A percentile compares a stretch with the other conserved stretches of the same genome.
Evolutionary conservation across 257 asterid species (phyloP).

Genomic region (Gynochthodes officinalis): DNA sequence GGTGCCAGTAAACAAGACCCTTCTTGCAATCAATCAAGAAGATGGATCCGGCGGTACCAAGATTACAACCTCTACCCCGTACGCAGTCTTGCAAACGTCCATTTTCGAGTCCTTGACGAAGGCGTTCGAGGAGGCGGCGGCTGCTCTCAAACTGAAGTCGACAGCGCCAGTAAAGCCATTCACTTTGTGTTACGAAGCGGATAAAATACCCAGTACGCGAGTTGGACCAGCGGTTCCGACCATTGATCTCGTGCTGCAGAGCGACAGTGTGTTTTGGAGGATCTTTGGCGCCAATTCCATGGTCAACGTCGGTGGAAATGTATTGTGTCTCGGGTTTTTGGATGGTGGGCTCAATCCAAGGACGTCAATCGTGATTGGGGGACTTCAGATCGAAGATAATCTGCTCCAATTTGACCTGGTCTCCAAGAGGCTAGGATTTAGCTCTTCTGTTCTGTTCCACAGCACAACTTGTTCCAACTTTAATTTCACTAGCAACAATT

Average conservation of each 20-base stretch:
- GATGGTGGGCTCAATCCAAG: constrained; percentile 28
- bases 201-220: neutral
- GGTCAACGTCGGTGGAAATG: constrained; percentile 13
- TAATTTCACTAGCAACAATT: neutral
- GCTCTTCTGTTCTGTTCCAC: constrained; percentile 21
- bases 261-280: constrained; percentile 5
- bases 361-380: constrained; percentile 35
- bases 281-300: constrained; percentile 16
- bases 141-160: constrained; percentile 16
- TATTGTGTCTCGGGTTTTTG: constrained; percentile 35
- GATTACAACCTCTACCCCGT: constrained; percentile 27
- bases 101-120: constrained; percentile 24
- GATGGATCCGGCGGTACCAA: constrained; percentile 31
- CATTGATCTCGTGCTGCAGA: constrained; percentile 29
- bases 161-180: constrained; percentile 24
- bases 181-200: constrained; percentile 18
- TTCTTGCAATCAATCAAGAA: constrained; percentile 18
- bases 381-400: constrained; percentile 34
- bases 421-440: constrained; percentile 29
- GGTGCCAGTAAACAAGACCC: constrained; percentile 23
- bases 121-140: constrained; percentile 26
- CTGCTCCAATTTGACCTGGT: constrained; percentile 38
- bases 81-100: constrained; percentile 21
- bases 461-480: constrained; percentile 22
- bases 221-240: constrained; percentile 31